A percentile compares a stretch with the other conserved stretches of the same genome.
Evolutionary conservation across 2,329 filamentous ascomycete species (phyloP).

Genomic region (Cyanodermella asteris): DNA sequence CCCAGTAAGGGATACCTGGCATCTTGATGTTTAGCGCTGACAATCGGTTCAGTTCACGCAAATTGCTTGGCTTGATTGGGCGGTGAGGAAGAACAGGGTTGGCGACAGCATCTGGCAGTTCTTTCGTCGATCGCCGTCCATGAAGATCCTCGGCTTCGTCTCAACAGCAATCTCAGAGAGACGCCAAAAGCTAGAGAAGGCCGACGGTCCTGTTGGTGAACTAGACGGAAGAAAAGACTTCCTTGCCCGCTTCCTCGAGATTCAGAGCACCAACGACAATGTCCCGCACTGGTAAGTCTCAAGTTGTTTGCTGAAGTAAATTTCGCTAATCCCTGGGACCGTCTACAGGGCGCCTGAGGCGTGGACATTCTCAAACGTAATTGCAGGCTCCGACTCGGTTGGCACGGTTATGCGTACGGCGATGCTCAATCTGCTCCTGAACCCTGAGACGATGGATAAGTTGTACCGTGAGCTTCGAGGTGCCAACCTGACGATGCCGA

Average conservation of each 20-base stretch:
- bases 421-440: conserved; percentile 11
- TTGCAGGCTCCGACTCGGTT: conserved; percentile 13
- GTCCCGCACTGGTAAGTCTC: conserved; percentile 8
- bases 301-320: too few species aligned
- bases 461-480: conserved; percentile 12
- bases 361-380: conserved; percentile 16
- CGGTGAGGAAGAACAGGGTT: conserved; percentile 9
- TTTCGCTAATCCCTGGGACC: background rate
- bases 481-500: conserved; percentile 11
- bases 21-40: background rate
- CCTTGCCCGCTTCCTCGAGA: conserved; percentile 8
- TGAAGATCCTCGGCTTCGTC: conserved; percentile 2
- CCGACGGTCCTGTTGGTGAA: conserved; percentile 1
- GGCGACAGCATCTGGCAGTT: conserved; percentile 2
- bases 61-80: conserved; percentile 11
- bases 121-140: conserved; percentile 1
- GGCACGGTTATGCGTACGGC: conserved; percentile 12
- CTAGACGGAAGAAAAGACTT: conserved; percentile 4
- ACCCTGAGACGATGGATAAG: conserved; percentile 9
- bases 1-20: conserved; percentile 5
- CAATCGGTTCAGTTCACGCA: conserved; percentile 9
- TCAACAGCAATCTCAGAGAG: conserved; percentile 2
- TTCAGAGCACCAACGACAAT: conserved; percentile 6
- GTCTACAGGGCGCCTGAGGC: conserved; percentile 9
- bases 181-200: conserved; percentile 2